Conservation (phyloP, 148 eudicot genomes). For the Arbutus unedo region DNA sequence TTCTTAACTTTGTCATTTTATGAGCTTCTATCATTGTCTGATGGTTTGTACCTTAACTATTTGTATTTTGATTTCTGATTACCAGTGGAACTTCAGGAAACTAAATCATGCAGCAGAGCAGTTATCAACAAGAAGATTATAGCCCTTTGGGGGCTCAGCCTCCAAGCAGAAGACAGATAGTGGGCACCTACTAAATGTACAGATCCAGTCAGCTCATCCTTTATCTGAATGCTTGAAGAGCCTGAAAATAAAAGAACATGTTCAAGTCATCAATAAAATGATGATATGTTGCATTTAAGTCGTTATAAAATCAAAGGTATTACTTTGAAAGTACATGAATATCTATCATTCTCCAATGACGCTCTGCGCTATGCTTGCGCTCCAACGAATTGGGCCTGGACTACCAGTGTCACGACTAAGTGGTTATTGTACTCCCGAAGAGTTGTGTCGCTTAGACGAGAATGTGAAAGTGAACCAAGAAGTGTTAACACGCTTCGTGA, state of each 20-base stretch:
- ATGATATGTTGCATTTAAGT: neutral
- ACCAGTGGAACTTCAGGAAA: slow-evolving; percentile 4
- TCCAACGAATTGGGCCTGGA: neutral
- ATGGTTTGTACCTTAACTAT: neutral
- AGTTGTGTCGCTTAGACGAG: neutral
- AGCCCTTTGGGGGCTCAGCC: slow-evolving; percentile 33
- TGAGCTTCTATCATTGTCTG: neutral
- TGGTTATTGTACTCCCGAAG: neutral
- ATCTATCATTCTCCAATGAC: neutral
- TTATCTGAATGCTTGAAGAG: slow-evolving; percentile 73
- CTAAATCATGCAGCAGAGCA: slow-evolving; percentile 24
- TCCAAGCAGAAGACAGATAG: slow-evolving; percentile 46
- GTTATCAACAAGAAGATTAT: slow-evolving; percentile 27
- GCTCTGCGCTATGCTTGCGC: neutral
- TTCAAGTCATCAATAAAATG: neutral
- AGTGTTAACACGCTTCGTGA: neutral
- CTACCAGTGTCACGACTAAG: neutral
- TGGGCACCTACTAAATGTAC: slow-evolving; percentile 91
- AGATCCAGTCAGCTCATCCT: slow-evolving; percentile 81
- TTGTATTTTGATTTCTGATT: neutral
- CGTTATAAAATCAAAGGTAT: neutral
- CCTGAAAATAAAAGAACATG: slow-evolving; percentile 41
- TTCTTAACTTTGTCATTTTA: neutral
- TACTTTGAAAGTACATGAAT: neutral
- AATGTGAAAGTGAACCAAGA: neutral